Percentiles rank a stretch among this genome's conserved stretches.
Evolutionary conservation across 495 filamentous ascomycete species (phyloP).

Genomic region (Aspergillus baeticus): DNA sequence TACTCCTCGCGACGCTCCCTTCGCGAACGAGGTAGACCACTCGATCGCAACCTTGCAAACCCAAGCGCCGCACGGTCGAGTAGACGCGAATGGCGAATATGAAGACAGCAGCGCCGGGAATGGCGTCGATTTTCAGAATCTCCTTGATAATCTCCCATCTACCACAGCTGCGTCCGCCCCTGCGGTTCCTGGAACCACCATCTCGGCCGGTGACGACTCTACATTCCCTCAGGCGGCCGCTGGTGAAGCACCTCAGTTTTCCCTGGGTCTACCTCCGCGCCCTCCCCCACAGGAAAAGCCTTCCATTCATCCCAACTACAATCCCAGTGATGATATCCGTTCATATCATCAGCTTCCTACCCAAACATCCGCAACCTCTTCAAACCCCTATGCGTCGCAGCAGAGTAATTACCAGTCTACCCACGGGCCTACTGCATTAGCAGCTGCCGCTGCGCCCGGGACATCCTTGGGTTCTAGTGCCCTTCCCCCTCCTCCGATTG

Average conservation of each 20-base stretch:
- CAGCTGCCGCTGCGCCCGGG: constrained; percentile 51
- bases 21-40: constrained; percentile 35
- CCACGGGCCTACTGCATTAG: constrained; percentile 40
- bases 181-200: constrained; percentile 25
- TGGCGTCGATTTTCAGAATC: constrained; percentile 51
- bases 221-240: constrained; percentile 32
- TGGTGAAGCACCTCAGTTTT: constrained; percentile 37
- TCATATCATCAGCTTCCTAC: constrained; percentile 53
- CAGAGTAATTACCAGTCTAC: constrained; percentile 49
- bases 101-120: constrained; percentile 25
- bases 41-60: constrained; percentile 20
- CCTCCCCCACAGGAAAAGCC: constrained; percentile 56
- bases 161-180: constrained; percentile 35
- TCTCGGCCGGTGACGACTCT: constrained; percentile 28
- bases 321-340: constrained; percentile 53
- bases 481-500: constrained; percentile 59
- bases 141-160: constrained; percentile 52
- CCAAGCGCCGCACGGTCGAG: constrained; percentile 23
- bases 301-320: constrained; percentile 55
- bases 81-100: constrained; percentile 26
- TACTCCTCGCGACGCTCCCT: constrained; percentile 40
- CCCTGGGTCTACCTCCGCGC: constrained; percentile 45
- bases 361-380: constrained; percentile 33
- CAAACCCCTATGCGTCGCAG: constrained; percentile 35
- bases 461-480: constrained; percentile 52